A percentile compares a stretch with the other conserved stretches of the same genome.
phyloP scores from a whole-genome alignment of 371 early-diverging fungal genomes.

The Cladochytrium tenue region DNA sequence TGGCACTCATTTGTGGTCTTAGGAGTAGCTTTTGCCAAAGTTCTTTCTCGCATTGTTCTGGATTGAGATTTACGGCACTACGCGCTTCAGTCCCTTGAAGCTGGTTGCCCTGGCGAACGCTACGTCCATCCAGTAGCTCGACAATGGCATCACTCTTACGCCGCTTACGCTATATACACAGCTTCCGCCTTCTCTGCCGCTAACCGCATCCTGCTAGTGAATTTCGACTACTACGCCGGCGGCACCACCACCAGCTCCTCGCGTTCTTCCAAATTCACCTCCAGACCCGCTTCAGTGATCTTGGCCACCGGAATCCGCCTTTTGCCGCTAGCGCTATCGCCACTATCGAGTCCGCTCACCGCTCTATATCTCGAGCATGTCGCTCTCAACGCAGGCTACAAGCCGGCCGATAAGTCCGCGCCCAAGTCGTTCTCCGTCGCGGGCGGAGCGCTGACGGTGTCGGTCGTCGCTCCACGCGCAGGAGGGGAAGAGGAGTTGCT shows the following conservation, averaged over 20 bases:
- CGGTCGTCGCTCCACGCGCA: neutral
- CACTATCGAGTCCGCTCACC: neutral
- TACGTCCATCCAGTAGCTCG: slow-evolving; percentile 3
- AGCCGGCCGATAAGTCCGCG: neutral
- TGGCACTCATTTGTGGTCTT: slow-evolving; percentile 4
- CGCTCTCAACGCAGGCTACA: neutral
- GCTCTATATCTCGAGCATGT: neutral
- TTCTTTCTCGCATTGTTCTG: neutral
- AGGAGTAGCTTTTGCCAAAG: neutral
- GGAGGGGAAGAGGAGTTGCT: too few species aligned
- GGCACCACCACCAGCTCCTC: neutral
- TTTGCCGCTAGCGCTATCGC: neutral
- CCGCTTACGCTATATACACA: slow-evolving; percentile 4
- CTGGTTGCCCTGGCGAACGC: slow-evolving; percentile 9
- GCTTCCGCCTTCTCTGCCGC: neutral
- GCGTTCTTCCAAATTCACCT: neutral
- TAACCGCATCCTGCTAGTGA: neutral
- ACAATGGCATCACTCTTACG: slow-evolving; percentile 8
- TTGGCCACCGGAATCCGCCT: neutral
- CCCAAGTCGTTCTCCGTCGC: neutral
- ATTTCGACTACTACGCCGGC: neutral
- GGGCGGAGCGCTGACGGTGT: neutral
- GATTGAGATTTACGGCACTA: neutral
- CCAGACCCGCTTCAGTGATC: neutral
- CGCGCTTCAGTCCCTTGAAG: neutral